phyloP scores from a whole-genome alignment of 139 green algal genomes.

The Closterium sp. region DNA sequence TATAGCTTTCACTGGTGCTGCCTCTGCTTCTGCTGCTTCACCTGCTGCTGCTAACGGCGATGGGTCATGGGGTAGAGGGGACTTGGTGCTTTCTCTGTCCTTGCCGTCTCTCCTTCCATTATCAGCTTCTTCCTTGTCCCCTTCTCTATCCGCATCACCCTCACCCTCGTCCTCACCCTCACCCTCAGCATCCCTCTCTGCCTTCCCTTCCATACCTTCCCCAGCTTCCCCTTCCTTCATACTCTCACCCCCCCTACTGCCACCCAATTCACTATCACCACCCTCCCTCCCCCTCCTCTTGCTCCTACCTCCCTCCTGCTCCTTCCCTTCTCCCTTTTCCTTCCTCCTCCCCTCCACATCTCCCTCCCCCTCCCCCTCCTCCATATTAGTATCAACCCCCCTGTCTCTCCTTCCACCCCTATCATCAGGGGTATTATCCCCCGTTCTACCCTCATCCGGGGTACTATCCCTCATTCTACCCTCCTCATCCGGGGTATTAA shows the following conservation, averaged over 20 bases:
- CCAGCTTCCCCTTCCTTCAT: background rate
- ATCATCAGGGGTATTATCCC: constrained; percentile 11
- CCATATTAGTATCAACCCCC: background rate
- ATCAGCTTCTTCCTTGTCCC: background rate
- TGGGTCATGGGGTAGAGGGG: background rate
- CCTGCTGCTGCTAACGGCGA: background rate
- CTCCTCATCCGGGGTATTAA: background rate
- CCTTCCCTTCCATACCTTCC: background rate
- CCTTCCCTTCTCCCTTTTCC: background rate
- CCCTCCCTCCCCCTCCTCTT: background rate
- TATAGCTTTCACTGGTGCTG: constrained; percentile 12
- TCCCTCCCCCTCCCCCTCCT: constrained; percentile 18
- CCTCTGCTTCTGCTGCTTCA: constrained; percentile 1
- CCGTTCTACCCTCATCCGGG: background rate
- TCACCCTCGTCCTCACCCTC: background rate
- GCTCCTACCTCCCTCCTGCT: background rate
- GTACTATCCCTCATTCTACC: background rate
- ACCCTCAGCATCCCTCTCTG: too few species aligned
- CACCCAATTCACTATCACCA: background rate
- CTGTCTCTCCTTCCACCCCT: background rate
- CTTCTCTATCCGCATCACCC: background rate
- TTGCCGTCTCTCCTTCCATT: background rate
- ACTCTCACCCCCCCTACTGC: background rate
- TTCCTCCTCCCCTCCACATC: constrained; percentile 3
- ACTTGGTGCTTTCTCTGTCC: background rate